phyloP scores from a whole-genome alignment of 768 basidiomycete species.

The Lactarius hatsudake region DNA sequence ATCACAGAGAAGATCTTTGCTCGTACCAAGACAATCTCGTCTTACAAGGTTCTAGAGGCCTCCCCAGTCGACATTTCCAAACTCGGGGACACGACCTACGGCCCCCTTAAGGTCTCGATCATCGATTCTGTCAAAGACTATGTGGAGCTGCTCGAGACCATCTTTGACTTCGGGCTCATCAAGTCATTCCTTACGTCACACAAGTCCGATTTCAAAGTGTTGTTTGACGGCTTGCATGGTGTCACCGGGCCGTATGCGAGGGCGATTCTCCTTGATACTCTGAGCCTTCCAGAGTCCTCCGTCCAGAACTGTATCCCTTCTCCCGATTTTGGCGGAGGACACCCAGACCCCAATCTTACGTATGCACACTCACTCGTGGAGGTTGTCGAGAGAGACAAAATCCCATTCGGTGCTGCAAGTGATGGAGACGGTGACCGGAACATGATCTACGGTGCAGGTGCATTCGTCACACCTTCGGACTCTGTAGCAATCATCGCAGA shows the following conservation, averaged over 20 bases:
- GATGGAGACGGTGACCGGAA: slow-evolving; percentile 98
- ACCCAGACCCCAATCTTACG: slow-evolving; percentile 97
- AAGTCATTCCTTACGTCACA: slow-evolving; percentile 78
- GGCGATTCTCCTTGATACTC: slow-evolving; percentile 78
- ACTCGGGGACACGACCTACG: slow-evolving; percentile 75
- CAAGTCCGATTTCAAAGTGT: slow-evolving; percentile 68
- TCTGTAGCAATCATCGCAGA: slow-evolving; percentile 98
- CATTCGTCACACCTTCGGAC: slow-evolving; percentile 97
- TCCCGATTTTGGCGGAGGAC: slow-evolving; percentile 96
- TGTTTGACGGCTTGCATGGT: slow-evolving; percentile 95
- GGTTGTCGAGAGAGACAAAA: slow-evolving; percentile 79
- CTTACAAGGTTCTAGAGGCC: slow-evolving; percentile 82
- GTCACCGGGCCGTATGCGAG: slow-evolving; percentile 96
- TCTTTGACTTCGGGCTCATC: slow-evolving; percentile 95
- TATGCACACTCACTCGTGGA: slow-evolving; percentile 95
- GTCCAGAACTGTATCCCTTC: slow-evolving; percentile 89
- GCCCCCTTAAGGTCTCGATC: slow-evolving; percentile 80
- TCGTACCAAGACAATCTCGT: slow-evolving; percentile 80
- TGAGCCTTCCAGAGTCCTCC: slow-evolving; percentile 76
- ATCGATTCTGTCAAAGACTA: slow-evolving; percentile 96
- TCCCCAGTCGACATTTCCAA: slow-evolving; percentile 78
- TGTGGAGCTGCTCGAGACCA: slow-evolving; percentile 71
- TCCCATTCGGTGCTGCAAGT: slow-evolving; percentile 92
- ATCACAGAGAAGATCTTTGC: slow-evolving; percentile 96
- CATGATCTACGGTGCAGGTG: slow-evolving; percentile 99